phyloP scores from a whole-genome alignment of 2,329 filamentous ascomycete species.

The Clonostachys rhizophaga region DNA sequence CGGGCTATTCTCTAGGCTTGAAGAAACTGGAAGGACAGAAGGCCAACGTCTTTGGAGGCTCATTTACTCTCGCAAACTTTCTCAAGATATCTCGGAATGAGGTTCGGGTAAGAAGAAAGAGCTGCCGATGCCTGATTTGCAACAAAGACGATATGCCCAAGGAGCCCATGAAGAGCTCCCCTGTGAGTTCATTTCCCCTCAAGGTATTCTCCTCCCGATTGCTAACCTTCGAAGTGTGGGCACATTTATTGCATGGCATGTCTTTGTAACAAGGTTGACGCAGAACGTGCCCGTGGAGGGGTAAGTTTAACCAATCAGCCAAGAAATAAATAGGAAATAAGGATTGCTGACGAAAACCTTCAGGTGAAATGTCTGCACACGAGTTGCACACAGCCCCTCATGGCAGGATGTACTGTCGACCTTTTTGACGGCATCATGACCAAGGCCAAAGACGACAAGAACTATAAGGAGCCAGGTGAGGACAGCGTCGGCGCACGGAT shows the following conservation, averaged over 20 bases:
- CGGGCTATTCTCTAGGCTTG: conserved; percentile 7
- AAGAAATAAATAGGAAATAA: conserved; percentile 10
- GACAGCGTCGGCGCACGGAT: conserved; percentile 13
- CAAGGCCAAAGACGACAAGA: rapidly evolving
- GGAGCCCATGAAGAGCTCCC: no score
- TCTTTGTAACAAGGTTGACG: no score
- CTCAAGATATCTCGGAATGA: conserved; percentile 9
- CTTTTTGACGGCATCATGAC: background rate
- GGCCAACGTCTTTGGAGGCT: conserved; percentile 8
- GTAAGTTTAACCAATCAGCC: no score
- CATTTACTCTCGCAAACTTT: conserved; percentile 8
- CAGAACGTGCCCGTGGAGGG: no score
- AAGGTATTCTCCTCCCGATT: background rate
- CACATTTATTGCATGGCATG: conserved; percentile 20
- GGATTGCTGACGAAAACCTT: background rate
- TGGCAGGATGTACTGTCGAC: no score
- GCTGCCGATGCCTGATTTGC: background rate
- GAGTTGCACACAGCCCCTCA: no score
- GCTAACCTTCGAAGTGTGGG: conserved; percentile 17
- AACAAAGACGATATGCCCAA: no score
- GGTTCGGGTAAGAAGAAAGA: conserved; percentile 3
- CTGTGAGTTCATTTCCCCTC: no score
- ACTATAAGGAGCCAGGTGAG: conserved; percentile 9
- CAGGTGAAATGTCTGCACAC: background rate
- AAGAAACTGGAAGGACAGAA: conserved; percentile 1